Evolutionary conservation across 306 rosid genomes (phyloP).

Genomic region (Mucuna pruriens): DNA sequence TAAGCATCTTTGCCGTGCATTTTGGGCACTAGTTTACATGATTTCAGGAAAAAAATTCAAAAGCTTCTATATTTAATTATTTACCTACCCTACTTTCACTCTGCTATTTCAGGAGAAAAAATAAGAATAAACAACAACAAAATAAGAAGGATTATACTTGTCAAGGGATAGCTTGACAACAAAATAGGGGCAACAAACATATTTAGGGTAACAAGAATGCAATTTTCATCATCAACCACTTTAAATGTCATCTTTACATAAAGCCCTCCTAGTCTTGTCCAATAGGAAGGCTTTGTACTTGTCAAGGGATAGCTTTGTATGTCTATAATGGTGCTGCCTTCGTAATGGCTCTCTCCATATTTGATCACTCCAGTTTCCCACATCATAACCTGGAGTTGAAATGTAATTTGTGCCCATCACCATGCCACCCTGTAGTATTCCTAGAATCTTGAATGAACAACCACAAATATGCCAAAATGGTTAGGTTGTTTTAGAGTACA

Average conservation of each 20-base stretch:
- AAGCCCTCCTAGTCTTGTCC: slow-evolving; percentile 59
- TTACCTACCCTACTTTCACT: slow-evolving; percentile 44
- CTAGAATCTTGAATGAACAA: slow-evolving; percentile 67
- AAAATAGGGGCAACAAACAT: slow-evolving; percentile 37
- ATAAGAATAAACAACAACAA: slow-evolving; percentile 33
- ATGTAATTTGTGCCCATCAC: slow-evolving; percentile 72
- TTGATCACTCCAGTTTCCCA: slow-evolving; percentile 74
- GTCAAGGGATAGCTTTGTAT: slow-evolving; percentile 70
- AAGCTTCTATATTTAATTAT: slow-evolving; percentile 46
- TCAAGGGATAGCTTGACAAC: too few relatives aligned
- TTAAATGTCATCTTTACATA: slow-evolving; percentile 58
- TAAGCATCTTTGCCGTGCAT: neutral
- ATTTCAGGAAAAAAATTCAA: slow-evolving; percentile 52
- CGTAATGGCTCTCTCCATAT: slow-evolving; percentile 69
- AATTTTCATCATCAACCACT: slow-evolving; percentile 29
- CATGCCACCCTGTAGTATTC: slow-evolving; percentile 90
- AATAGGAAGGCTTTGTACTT: slow-evolving; percentile 58
- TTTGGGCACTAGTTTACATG: slow-evolving; percentile 42
- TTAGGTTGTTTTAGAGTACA: slow-evolving; percentile 1
- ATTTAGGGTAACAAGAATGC: slow-evolving; percentile 33
- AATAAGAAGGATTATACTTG: too few relatives aligned
- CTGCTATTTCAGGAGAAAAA: slow-evolving; percentile 50
- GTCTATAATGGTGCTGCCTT: slow-evolving; percentile 61
- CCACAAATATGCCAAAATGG: neutral
- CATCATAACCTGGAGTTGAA: slow-evolving; percentile 70